phyloP scores from a whole-genome alignment of 768 basidiomycete genomes.

The Cystobasidium ongulense region DNA sequence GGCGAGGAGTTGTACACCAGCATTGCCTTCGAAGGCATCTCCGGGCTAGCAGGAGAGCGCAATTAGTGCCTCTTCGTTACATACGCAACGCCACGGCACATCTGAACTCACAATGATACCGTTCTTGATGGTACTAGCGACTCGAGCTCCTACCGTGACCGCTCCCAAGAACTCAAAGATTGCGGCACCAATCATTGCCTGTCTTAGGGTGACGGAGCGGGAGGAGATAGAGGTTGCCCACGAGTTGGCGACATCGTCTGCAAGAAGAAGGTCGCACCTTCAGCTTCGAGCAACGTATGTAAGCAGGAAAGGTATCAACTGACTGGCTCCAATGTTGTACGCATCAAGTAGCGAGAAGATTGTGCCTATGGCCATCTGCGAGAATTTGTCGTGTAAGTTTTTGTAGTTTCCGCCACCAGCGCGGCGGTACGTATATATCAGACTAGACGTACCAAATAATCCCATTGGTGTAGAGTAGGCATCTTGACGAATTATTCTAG shows the following conservation, averaged over 20 bases:
- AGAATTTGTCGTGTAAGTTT: background rate
- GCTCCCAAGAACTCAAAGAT: conserved; percentile 47
- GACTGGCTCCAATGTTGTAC: conserved; percentile 45
- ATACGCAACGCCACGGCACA: too few species aligned
- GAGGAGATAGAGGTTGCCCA: conserved; percentile 48
- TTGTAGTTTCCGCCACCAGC: too few species aligned
- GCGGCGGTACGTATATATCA: too few species aligned
- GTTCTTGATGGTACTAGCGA: conserved; percentile 48
- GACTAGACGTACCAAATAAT: background rate
- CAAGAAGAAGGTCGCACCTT: too few species aligned
- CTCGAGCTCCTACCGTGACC: conserved; percentile 46
- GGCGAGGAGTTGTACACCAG: conserved; percentile 48
- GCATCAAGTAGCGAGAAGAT: conserved; percentile 33
- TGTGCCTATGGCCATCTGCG: conserved; percentile 25
- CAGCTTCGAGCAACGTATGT: conserved; percentile 7
- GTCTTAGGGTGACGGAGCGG: conserved; percentile 46
- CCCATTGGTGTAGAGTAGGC: background rate
- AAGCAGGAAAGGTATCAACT: conserved; percentile 33
- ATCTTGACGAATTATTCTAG: background rate
- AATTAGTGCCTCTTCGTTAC: too few species aligned
- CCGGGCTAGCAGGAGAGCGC: conserved; percentile 3
- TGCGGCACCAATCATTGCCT: conserved; percentile 46
- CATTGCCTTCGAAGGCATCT: conserved; percentile 45
- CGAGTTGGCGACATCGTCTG: conserved; percentile 44
- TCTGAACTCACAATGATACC: conserved; percentile 47